Conservation (phyloP, 495 filamentous ascomycete genomes). For the Aspergillus steynii region DNA sequence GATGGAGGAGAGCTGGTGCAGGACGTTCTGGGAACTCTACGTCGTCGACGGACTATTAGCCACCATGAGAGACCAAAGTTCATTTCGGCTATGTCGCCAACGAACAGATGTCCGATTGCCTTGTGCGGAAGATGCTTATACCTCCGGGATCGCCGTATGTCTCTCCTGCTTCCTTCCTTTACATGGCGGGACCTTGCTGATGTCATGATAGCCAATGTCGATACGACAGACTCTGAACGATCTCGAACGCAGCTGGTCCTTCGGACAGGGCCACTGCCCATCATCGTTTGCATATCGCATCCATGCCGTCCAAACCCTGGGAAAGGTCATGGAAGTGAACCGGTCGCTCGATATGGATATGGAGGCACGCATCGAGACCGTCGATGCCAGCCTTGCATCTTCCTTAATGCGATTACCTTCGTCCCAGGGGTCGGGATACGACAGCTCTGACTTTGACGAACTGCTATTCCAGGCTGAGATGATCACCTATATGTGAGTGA, state of each 20-base stretch:
- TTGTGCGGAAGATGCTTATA: conserved; percentile 24
- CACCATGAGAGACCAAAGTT: conserved; percentile 23
- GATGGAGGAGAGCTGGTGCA: conserved; percentile 72
- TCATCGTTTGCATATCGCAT: conserved; percentile 35
- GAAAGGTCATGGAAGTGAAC: conserved; percentile 60
- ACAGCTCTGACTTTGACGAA: conserved; percentile 65
- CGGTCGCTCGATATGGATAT: conserved; percentile 16
- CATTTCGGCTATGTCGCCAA: conserved; percentile 36
- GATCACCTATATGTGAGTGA: conserved; percentile 43
- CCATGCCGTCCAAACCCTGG: conserved; percentile 62
- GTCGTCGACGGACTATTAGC: conserved; percentile 59
- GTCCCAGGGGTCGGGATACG: conserved; percentile 60
- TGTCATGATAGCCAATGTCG: conserved; percentile 6
- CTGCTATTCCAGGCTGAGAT: conserved; percentile 83
- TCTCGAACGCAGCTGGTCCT: conserved; percentile 16
- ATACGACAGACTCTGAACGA: conserved; percentile 13
- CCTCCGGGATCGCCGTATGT: conserved; percentile 11
- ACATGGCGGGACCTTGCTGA: not conserved
- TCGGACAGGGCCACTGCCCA: conserved; percentile 7
- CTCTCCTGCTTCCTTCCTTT: not conserved
- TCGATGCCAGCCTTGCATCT: conserved; percentile 67
- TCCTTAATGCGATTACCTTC: conserved; percentile 68
- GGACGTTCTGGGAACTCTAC: conserved; percentile 85
- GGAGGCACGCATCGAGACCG: conserved; percentile 32
- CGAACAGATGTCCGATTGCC: conserved; percentile 30